Evolutionary conservation across 2,329 filamentous ascomycete species (phyloP), one percentile per base, ranked within the genome.

Genomic region (Alternaria alternata): DNA sequence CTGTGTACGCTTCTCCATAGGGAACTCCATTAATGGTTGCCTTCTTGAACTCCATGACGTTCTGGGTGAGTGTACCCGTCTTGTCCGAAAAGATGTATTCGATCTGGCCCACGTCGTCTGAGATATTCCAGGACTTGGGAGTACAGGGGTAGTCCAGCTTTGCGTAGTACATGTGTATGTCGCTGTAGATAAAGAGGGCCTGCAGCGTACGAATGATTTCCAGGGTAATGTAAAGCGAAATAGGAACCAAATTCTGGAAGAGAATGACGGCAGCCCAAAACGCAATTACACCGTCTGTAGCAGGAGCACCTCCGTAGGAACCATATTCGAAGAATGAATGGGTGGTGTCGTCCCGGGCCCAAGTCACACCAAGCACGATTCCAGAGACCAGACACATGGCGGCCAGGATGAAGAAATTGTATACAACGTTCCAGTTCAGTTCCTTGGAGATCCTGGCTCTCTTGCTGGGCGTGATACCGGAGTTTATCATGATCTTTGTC

Each of bases 31-130:
- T 98, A 79, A 99, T 90, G 0, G 94, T 96, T 56, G 91, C 93
- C 80, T 99, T 99, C 80, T 98, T 99, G 87, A 98, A 99, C 78
- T 99, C 96, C 95, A 96, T 96, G 54, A 96, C 91, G 76, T 96
- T 96, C 73, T 96, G 92, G 0, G 92, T 96, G 65, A 96, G 81
- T 3, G 92, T 96, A 59, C 92, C 92, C 0, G 92, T 96, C 81
- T 96, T 96, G 83, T 96, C 92, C 0, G 92, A 97, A 79, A 99
- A 99, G 68, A 99, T 97, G 82, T 98, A 99, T 80, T 98, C 95
- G 64, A 99, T 97, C 80, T 99, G 95, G 12, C 95, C 95, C 47
- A 99, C 85, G 72, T 99, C 96, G 75, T 99, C 95, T 1, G 94
- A 98, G 51, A 99, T 98, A 76, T 98, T 99, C 95, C 95, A 99